Conservation (phyloP, 768 basidiomycete genomes). For the Kwoniella sp. region DNA sequence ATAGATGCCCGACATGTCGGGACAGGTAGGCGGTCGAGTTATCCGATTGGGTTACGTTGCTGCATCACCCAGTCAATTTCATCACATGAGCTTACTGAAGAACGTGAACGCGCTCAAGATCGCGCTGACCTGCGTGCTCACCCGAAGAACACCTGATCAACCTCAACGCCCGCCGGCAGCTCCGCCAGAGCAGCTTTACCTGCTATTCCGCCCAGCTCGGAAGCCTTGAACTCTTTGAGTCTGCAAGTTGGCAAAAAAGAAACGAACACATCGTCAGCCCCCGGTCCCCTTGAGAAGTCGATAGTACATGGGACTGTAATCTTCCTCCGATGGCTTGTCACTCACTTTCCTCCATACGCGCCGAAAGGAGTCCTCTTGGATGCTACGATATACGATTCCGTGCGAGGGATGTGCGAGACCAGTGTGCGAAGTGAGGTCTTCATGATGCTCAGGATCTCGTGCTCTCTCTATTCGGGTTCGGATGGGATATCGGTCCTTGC, state of each 20-base stretch:
- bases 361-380: slow-evolving; percentile 58
- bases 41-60: slow-evolving; percentile 56
- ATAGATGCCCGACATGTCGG: slow-evolving; percentile 57
- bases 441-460: slow-evolving; percentile 15
- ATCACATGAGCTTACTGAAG: neutral
- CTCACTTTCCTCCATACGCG: slow-evolving; percentile 57
- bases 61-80: slow-evolving; percentile 19
- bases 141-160: slow-evolving; percentile 59
- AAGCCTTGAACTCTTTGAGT: slow-evolving; percentile 54
- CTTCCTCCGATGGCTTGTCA: neutral
- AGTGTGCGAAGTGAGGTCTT: slow-evolving; percentile 24
- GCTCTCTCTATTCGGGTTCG: neutral
- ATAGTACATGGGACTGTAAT: no score
- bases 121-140: no score
- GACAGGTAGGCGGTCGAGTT: slow-evolving; percentile 57
- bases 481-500: no score
- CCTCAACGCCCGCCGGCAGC: slow-evolving; percentile 54
- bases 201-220: slow-evolving; percentile 57
- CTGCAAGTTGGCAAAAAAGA: slow-evolving; percentile 13
- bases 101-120: no score
- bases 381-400: slow-evolving; percentile 49
- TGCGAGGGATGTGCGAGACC: slow-evolving; percentile 36
- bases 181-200: slow-evolving; percentile 57
- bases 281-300: no score
- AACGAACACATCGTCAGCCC: slow-evolving; percentile 5